Percentiles rank a stretch among this genome's conserved stretches.
Conservation (phyloP, 352 stramenopile species). For the Blastocystis sp. region DNA sequence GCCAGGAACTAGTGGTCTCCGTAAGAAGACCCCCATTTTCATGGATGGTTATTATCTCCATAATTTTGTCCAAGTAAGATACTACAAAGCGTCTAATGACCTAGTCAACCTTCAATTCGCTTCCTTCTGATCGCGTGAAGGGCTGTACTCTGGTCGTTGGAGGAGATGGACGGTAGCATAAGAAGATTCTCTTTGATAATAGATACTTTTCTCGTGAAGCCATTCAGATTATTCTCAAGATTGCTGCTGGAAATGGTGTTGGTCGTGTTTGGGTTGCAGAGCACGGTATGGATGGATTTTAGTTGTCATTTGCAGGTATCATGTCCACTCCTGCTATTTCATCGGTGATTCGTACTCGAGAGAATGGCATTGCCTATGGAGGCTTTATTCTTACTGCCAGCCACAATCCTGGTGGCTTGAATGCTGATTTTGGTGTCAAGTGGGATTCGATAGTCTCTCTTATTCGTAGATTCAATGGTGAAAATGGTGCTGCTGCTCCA, state of each 20-base stretch:
- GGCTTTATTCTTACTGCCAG: slow-evolving; percentile 93
- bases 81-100: slow-evolving; percentile 65
- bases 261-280: slow-evolving; percentile 84
- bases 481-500: slow-evolving; percentile 87
- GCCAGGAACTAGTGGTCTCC: slow-evolving; percentile 88
- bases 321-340: slow-evolving; percentile 92
- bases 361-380: slow-evolving; percentile 82
- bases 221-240: slow-evolving; percentile 90
- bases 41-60: slow-evolving; percentile 93
- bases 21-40: slow-evolving; percentile 98
- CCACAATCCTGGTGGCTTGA: slow-evolving; percentile 93
- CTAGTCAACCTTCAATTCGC: slow-evolving; percentile 87
- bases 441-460: slow-evolving; percentile 75
- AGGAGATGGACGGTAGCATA: slow-evolving; percentile 83
- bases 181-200: slow-evolving; percentile 59
- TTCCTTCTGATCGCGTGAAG: slow-evolving; percentile 84
- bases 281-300: slow-evolving; percentile 17
- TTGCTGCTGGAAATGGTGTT: slow-evolving; percentile 90
- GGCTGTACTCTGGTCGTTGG: slow-evolving; percentile 89
- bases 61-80: slow-evolving; percentile 79
- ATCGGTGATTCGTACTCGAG: slow-evolving; percentile 81
- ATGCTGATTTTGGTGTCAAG: slow-evolving; percentile 95
- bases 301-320: slow-evolving; percentile 67
- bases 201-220: slow-evolving; percentile 83
- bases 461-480: slow-evolving; percentile 81